Conservation (phyloP, 345 rosid species). For the Eucalyptus curtisii region DNA sequence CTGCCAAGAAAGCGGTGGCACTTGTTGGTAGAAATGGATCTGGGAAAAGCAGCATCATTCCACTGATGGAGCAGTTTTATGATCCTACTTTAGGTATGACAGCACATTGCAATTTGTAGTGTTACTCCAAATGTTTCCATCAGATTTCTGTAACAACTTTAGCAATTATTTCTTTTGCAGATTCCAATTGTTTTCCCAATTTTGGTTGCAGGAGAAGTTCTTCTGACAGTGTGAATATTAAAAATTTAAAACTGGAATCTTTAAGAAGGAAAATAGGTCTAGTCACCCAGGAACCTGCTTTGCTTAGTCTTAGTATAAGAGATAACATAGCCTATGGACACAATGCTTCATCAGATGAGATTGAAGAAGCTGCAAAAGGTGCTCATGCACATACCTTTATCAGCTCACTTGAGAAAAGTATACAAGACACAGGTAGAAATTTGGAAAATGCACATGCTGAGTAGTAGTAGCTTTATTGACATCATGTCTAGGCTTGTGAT, state of each 20-base stretch:
- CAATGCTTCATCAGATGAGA: slow-evolving; percentile 68
- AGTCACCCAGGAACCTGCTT: slow-evolving; percentile 96
- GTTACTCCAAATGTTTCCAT: not conserved
- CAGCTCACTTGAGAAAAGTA: slow-evolving; percentile 80
- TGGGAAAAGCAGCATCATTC: slow-evolving; percentile 96
- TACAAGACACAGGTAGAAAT: slow-evolving; percentile 72
- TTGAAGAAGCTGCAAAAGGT: slow-evolving; percentile 90
- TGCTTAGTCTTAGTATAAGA: slow-evolving; percentile 72
- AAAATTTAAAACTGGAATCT: slow-evolving; percentile 81
- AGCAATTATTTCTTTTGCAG: not conserved
- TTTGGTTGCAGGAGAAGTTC: slow-evolving; percentile 81
- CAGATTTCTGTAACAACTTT: not conserved
- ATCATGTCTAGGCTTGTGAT: not conserved
- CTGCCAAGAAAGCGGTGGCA: slow-evolving; percentile 89
- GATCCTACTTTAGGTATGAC: slow-evolving; percentile 86
- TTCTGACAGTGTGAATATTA: slow-evolving; percentile 83
- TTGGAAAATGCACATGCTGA: not conserved
- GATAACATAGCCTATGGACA: slow-evolving; percentile 90
- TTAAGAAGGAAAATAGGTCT: slow-evolving; percentile 91
- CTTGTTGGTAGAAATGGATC: slow-evolving; percentile 99
- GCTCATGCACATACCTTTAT: slow-evolving; percentile 92
- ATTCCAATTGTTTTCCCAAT: not conserved
- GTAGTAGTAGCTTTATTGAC: not conserved
- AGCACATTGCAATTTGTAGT: not conserved
- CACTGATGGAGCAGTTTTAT: slow-evolving; percentile 94